A percentile compares a stretch with the other conserved stretches of the same genome.
Conservation (phyloP, 805 yeast species). For the Cyberlindnera mrakii region DNA sequence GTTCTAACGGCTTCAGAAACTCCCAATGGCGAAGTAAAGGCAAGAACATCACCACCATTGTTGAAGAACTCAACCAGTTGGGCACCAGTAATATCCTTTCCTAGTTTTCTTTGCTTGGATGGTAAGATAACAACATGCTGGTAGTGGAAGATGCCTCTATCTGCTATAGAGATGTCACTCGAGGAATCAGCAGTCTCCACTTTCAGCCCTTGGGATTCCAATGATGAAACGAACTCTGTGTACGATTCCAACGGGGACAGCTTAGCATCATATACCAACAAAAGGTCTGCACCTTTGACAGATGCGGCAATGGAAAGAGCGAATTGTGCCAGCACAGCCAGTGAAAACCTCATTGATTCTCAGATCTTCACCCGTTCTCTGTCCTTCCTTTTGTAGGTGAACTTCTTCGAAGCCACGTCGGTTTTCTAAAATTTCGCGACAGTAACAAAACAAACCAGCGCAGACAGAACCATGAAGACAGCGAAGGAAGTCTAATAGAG, state of each 20-base stretch:
- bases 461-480: too few species aligned
- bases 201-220: conserved; percentile 27
- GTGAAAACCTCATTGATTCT: not conserved
- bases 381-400: too few species aligned
- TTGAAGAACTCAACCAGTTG: conserved; percentile 51
- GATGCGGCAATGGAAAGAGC: conserved; percentile 8
- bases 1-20: conserved; percentile 57
- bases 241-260: conserved; percentile 16
- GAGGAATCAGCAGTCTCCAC: conserved; percentile 24
- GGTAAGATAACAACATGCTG: conserved; percentile 60
- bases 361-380: too few species aligned
- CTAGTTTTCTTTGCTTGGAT: conserved; percentile 39
- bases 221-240: conserved; percentile 3
- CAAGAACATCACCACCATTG: conserved; percentile 71
- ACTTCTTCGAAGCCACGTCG: too few species aligned
- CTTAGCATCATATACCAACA: conserved; percentile 19
- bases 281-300: conserved; percentile 9
- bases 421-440: too few species aligned
- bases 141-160: conserved; percentile 39
- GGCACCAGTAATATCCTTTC: conserved; percentile 36
- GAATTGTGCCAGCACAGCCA: conserved; percentile 3
- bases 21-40: conserved; percentile 47
- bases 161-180: conserved; percentile 27
- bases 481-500: not conserved
- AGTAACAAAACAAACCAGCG: too few species aligned